Evolutionary conservation across 2,329 filamentous ascomycete species (phyloP).

Genomic region (Penicillium sp.): DNA sequence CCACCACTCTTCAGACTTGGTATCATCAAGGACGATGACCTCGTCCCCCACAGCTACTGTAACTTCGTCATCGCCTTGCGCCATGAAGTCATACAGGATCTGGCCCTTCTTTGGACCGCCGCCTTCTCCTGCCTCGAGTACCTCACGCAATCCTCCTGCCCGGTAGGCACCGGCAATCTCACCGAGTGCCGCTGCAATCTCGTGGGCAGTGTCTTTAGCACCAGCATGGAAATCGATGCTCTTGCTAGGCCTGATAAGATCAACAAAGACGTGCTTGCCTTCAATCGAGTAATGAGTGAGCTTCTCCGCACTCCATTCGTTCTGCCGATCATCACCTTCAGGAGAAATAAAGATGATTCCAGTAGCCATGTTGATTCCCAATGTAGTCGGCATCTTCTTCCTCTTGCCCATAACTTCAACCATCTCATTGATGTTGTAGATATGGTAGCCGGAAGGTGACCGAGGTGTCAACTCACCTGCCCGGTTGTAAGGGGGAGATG

Average conservation of each 20-base stretch:
- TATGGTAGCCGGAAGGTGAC: constrained; percentile 78
- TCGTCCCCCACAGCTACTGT: constrained; percentile 88
- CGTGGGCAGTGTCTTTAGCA: constrained; percentile 91
- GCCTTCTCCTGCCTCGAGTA: constrained; percentile 75
- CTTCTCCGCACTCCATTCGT: constrained; percentile 92
- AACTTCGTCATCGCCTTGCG: constrained; percentile 94
- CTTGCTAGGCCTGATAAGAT: constrained; percentile 86
- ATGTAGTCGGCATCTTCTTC: constrained; percentile 96
- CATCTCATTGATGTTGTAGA: constrained; percentile 98
- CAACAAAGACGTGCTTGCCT: constrained; percentile 95
- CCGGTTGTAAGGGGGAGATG: constrained; percentile 58
- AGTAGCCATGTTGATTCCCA: constrained; percentile 88
- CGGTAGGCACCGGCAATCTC: constrained; percentile 83
- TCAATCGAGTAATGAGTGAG: constrained; percentile 98
- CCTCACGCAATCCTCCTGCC: constrained; percentile 77
- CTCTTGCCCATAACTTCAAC: constrained; percentile 93
- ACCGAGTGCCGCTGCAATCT: constrained; percentile 83
- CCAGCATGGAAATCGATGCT: constrained; percentile 96
- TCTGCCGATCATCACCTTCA: constrained; percentile 76
- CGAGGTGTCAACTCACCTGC: constrained; percentile 49
- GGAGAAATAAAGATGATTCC: constrained; percentile 88
- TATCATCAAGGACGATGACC: constrained; percentile 83
- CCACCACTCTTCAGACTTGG: constrained; percentile 97
- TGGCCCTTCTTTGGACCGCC: constrained; percentile 75
- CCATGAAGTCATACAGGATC: constrained; percentile 93